Percentiles rank a stretch among this genome's conserved stretches.
These are phyloP conservation scores for Gyromitra esculenta DNA, from an alignment of 2,329 filamentous ascomycete species.

Conservation along the genomic window DNA sequence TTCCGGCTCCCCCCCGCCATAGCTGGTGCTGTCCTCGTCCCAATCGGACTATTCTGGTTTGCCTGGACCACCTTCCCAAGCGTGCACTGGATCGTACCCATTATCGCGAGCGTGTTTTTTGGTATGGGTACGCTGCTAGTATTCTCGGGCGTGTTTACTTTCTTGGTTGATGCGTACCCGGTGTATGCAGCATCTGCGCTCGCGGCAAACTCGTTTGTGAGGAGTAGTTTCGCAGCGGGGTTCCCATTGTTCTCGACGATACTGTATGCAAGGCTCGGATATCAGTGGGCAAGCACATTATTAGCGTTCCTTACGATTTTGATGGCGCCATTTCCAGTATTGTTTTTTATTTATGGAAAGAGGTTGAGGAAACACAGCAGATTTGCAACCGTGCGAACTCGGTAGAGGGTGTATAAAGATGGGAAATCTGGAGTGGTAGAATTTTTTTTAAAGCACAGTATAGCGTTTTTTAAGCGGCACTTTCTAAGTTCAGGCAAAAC, in stretches of 20 bases:
- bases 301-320: slow-evolving; percentile 70
- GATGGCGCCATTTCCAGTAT: slow-evolving; percentile 70
- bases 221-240: slow-evolving; percentile 79
- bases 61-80: slow-evolving; percentile 81
- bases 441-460: not conserved
- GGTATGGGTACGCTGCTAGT: slow-evolving; percentile 77
- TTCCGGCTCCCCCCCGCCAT: slow-evolving; percentile 82
- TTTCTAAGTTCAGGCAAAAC: not conserved
- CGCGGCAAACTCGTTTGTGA: slow-evolving; percentile 82
- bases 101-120: slow-evolving; percentile 77
- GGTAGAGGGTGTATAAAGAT: not conserved
- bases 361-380: slow-evolving; percentile 45
- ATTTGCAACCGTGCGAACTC: slow-evolving; percentile 43
- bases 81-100: slow-evolving; percentile 80
- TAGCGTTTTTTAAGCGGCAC: not conserved
- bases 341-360: slow-evolving; percentile 54
- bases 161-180: slow-evolving; percentile 81
- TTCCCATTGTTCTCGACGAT: slow-evolving; percentile 75
- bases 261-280: slow-evolving; percentile 74
- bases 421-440: not conserved
- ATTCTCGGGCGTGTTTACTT: slow-evolving; percentile 87
- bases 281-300: slow-evolving; percentile 74
- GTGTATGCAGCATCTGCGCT: slow-evolving; percentile 79
- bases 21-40: slow-evolving; percentile 78
- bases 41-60: slow-evolving; percentile 86